phyloP scores from a whole-genome alignment of 2,329 filamentous ascomycete species.

The Fusarium musae region DNA sequence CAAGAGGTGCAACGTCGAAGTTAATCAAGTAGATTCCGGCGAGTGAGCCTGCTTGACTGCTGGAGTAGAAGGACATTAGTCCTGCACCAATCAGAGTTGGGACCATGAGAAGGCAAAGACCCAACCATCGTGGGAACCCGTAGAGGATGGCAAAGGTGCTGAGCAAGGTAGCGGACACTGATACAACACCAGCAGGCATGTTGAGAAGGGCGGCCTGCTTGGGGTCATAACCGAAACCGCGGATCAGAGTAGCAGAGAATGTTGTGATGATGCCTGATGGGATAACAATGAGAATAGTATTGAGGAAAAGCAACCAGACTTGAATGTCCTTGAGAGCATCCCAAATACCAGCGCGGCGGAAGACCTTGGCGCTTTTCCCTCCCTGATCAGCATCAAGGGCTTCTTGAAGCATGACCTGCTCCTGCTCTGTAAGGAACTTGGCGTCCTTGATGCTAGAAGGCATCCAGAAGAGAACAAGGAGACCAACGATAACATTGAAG shows the following conservation, averaged over 20 bases:
- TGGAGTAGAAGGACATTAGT: conserved; percentile 6
- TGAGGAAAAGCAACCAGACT: conserved; percentile 7
- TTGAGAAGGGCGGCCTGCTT: background rate
- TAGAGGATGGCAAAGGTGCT: conserved; percentile 9
- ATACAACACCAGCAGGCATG: conserved; percentile 7
- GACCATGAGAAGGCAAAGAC: conserved; percentile 11
- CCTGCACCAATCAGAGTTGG: conserved; percentile 1
- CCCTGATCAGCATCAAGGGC: conserved; percentile 1
- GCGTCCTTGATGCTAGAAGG: conserved; percentile 1
- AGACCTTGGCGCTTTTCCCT: background rate
- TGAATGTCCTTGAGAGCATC: background rate
- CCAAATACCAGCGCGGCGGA: background rate
- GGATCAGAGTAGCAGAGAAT: background rate
- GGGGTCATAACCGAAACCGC: conserved; percentile 2
- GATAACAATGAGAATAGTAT: conserved; percentile 11
- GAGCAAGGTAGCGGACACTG: background rate
- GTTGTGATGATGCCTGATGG: conserved; percentile 5
- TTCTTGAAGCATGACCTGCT: conserved; percentile 1
- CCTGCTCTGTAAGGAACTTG: conserved; percentile 4
- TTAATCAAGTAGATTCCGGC: conserved; percentile 10
- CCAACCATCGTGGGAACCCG: background rate
- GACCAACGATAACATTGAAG: background rate
- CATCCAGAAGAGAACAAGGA: conserved; percentile 12
- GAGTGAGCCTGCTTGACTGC: background rate
- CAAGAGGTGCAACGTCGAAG: conserved; percentile 5